These are phyloP conservation scores for Spirogloea muscicola DNA, from an alignment of 139 green algal species.

Conservation along the genomic window DNA sequence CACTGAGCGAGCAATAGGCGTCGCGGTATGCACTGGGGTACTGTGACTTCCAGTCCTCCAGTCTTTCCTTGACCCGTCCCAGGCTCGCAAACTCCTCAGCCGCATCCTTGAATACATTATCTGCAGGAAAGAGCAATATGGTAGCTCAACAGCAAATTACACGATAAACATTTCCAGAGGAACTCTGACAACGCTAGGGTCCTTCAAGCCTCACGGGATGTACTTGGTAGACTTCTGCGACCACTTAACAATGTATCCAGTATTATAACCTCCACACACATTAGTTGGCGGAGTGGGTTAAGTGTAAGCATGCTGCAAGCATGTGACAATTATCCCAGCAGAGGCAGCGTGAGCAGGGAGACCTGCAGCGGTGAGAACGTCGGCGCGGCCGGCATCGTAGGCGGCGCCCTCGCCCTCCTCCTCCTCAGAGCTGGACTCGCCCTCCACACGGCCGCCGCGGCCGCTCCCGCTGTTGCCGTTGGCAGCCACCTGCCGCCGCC, in stretches of 20 bases:
- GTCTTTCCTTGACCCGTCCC: constrained; percentile 53
- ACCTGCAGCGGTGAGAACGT: constrained; percentile 56
- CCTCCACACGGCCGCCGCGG: no score
- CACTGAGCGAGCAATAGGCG: constrained; percentile 74
- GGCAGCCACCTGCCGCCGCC: background rate
- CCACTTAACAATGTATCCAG: no score
- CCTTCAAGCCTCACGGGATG: no score
- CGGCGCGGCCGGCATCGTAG: constrained; percentile 55
- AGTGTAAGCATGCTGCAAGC: no score
- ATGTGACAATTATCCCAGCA: no score
- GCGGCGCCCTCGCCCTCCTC: constrained; percentile 54
- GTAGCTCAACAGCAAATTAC: no score
- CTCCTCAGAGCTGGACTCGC: constrained; percentile 56
- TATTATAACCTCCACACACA: no score
- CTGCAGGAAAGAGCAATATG: no score
- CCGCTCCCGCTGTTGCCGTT: background rate
- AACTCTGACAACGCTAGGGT: no score
- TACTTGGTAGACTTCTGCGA: no score
- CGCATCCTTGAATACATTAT: constrained; percentile 74
- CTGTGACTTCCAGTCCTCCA: constrained; percentile 66
- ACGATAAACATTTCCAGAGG: no score
- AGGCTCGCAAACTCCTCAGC: constrained; percentile 71
- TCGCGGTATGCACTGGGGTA: constrained; percentile 68
- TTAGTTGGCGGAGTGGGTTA: no score
- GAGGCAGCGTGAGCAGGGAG: background rate